A percentile compares a stretch with the other conserved stretches of the same genome.
Evolutionary conservation across 305 asterid species (phyloP).

Genomic region (Fraxinus baroniana): DNA sequence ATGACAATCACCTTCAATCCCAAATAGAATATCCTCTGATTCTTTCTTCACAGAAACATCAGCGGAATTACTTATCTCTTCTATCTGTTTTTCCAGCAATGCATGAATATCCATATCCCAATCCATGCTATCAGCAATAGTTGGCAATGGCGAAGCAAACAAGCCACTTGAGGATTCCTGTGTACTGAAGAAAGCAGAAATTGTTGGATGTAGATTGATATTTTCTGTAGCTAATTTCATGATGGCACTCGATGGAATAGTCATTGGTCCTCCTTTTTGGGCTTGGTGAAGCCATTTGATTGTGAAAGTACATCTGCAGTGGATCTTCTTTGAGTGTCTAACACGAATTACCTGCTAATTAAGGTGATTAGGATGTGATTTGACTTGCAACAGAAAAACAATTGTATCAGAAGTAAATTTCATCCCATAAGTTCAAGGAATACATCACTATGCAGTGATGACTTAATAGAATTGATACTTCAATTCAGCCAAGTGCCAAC

Average conservation of each 20-base stretch:
- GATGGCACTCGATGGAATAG: conserved; percentile 49
- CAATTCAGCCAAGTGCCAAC: not conserved
- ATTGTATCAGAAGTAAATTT: not conserved
- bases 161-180: conserved; percentile 32
- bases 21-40: conserved; percentile 21
- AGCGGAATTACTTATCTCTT: conserved; percentile 40
- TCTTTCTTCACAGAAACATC: conserved; percentile 26
- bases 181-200: conserved; percentile 47
- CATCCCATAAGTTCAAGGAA: not conserved
- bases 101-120: conserved; percentile 23
- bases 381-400: not conserved
- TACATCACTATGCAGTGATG: not conserved
- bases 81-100: conserved; percentile 52
- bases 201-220: conserved; percentile 50
- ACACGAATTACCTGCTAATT: conserved; percentile 43
- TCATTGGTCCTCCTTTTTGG: conserved; percentile 31
- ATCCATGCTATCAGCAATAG: conserved; percentile 18
- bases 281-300: conserved; percentile 51
- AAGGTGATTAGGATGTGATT: conserved; percentile 16
- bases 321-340: conserved; percentile 58
- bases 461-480: not conserved
- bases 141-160: conserved; percentile 21
- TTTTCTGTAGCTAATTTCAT: conserved; percentile 46
- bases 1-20: conserved; percentile 37
- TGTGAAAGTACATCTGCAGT: conserved; percentile 60